These are phyloP conservation scores for Phyllosticta citribraziliensis DNA, from an alignment of 2,329 filamentous ascomycete species.

Conservation along the genomic window DNA sequence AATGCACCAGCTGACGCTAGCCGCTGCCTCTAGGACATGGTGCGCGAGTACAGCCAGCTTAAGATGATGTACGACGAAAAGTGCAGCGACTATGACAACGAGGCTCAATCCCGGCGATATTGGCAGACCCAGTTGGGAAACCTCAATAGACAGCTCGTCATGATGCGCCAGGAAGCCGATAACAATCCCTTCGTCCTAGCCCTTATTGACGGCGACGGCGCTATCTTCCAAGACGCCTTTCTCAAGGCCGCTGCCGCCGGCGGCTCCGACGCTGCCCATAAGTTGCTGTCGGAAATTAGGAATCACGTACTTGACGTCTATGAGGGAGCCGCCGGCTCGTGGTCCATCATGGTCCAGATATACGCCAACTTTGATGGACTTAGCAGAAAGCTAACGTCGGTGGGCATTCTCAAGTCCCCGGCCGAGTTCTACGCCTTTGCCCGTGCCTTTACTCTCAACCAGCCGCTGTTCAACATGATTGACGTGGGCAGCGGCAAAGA, in stretches of 20 bases:
- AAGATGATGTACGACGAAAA: conserved; percentile 23
- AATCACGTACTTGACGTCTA: conserved; percentile 32
- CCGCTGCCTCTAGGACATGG: conserved; percentile 16
- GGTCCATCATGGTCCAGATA: conserved; percentile 37
- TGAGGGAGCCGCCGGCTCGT: conserved; percentile 28
- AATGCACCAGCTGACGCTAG: neutral
- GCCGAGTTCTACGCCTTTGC: conserved; percentile 34
- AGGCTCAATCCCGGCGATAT: conserved; percentile 24
- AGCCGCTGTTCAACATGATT: conserved; percentile 38
- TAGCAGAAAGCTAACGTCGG: conserved; percentile 30
- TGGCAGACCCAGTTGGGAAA: conserved; percentile 20
- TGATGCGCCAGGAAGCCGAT: conserved; percentile 15
- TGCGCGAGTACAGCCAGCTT: conserved; percentile 23
- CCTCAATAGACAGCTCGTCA: neutral
- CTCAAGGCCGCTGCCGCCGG: conserved; percentile 33
- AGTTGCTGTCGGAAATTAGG: conserved; percentile 32
- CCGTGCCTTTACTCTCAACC: conserved; percentile 34
- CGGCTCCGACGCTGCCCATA: conserved; percentile 37
- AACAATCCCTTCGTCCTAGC: conserved; percentile 35
- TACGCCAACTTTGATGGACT: conserved; percentile 39
- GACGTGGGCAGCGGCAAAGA: conserved; percentile 40
- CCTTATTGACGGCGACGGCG: conserved; percentile 41
- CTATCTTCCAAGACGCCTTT: conserved; percentile 36
- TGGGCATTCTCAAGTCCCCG: conserved; percentile 30
- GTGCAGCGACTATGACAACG: conserved; percentile 27